Evolutionary conservation across 805 yeast genomes (phyloP), one percentile per base, ranked within the genome.

Genomic region (Debaryomyces tyrocola): DNA sequence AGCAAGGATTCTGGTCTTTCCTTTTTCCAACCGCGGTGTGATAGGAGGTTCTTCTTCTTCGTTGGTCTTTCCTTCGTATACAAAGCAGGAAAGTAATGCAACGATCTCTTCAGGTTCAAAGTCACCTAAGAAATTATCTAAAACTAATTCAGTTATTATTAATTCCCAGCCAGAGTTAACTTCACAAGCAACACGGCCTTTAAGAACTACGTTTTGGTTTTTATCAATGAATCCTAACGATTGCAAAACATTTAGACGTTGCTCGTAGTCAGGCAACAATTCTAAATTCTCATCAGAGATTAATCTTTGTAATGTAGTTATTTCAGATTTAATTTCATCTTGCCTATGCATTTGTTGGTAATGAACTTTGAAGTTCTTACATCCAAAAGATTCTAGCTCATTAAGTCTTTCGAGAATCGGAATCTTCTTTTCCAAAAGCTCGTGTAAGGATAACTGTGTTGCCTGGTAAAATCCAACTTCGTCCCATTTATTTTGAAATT

Each of bases 91-190:
- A 28, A 94, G 67, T 41, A 94, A 72, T 0, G 98, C 98, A n/a
- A 91, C 97, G 51, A 94, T 90, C 65, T 94, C 99, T 59, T 90
- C 97, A 0, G 97, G 90, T 52, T 91, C 95, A 61, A 87, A 91
- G 47, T 90, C 95, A 27, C 92, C 96, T 51, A 94, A 70, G 71
- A 92, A 90, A 66, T 94, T 94, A 59, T 92, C 96, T 56, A 94
- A 74, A 14, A 94, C 81, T 45, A 94, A 74, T 64, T 94, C 99
- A 0, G 99, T 92, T 9, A 94, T 63, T 2, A 87, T 85, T 46
- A 91, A 74, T 65, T 94, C 99, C 81, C 91, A 90, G 0, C 98
- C 98, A 20, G 90, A 79, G 62, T 87, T 88, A 47, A 89, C 78
- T 58, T 94, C 99, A 70, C 96, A 94, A 0, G 95, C 96, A 40